phyloP scores from a whole-genome alignment of 192 early-diverging fungal genomes.

The Backusella circina region DNA sequence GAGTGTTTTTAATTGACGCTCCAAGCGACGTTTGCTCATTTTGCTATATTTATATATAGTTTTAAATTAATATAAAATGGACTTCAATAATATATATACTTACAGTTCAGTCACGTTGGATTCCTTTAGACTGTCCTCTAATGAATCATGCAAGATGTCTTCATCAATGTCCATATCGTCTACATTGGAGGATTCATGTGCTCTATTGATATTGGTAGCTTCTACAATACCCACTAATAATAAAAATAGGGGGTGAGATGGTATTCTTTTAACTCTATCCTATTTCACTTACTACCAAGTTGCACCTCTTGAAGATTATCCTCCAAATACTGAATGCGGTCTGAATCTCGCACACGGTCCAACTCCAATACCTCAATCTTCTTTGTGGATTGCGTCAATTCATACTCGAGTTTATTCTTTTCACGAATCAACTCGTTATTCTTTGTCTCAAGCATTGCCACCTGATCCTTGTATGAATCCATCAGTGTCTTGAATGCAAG shows the following conservation, averaged over 20 bases:
- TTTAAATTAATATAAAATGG: too few relatives aligned
- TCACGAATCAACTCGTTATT: conserved; percentile 65
- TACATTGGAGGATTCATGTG: not conserved
- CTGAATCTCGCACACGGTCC: conserved; percentile 64
- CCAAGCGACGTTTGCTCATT: conserved; percentile 25
- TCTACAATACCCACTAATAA: conserved; percentile 7
- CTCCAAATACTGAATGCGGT: conserved; percentile 75
- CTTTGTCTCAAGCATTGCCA: conserved; percentile 68
- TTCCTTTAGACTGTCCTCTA: conserved; percentile 32
- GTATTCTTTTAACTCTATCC: too few relatives aligned
- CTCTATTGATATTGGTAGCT: not conserved
- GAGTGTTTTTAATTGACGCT: conserved; percentile 25
- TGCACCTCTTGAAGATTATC: conserved; percentile 82
- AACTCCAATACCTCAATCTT: conserved; percentile 62
- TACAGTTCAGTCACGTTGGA: conserved; percentile 31
- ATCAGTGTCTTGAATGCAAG: conserved; percentile 74
- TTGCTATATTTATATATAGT: conserved; percentile 15
- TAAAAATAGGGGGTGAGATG: not conserved
- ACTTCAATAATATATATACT: not conserved
- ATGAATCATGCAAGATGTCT: conserved; percentile 13
- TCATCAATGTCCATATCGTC: conserved; percentile 20
- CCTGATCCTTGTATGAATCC: conserved; percentile 85
- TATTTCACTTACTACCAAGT: conserved; percentile 46
- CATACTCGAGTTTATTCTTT: conserved; percentile 70
- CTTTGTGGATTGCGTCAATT: conserved; percentile 54